Base-by-base conservation (phyloP, 208 protist genomes). In the Trypanosoma theileri region DNA sequence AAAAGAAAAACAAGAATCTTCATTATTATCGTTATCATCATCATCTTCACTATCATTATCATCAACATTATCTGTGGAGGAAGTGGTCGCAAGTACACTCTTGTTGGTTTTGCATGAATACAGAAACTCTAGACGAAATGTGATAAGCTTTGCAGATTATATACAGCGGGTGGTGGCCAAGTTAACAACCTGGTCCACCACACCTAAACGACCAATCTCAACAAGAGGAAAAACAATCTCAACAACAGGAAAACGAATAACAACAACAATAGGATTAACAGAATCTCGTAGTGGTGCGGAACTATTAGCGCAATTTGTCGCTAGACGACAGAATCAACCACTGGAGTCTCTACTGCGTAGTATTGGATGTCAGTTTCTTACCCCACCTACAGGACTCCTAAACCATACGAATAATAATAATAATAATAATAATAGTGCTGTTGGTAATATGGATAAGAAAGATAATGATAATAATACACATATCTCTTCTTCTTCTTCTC, bases 81-180 rank as follows among this genome's bases (percentile, higher is more conserved):
- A 55, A 31, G 52, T 64, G 22, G 82, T 89, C 31, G 76, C 71
- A 54, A 79, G 78, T 7, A 67, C 85, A 28, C 42, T 93, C 7
- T 69, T 93, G 44, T 63, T 93, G 19, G 75, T 82, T 0, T 65
- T 93, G 59, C 70, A 89, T 44, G 84, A 93, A 71, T 89, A 86
- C 55, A 19, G 66, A 48, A 77, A 81, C 51, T 77, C 82, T 13
- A 54, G 61, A 24, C 79, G 82, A 10, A 84, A 65, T 60, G 84
- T 93, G 68, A 73, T 88, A 4, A 79, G 56, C 4, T 80, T 90
- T 3, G 78, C 77, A 4, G 81, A 86, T 67, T 93, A 79, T 53
- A 70, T 86, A 0, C 82, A 93, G 60, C 84, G 87, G 1, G 75
- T 93, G 17, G 58, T 93, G 21, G 75, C 59, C 8, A 90, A 93